Evolutionary conservation across 2,329 filamentous ascomycete species (phyloP).

Genomic region (Xylaria sp.): DNA sequence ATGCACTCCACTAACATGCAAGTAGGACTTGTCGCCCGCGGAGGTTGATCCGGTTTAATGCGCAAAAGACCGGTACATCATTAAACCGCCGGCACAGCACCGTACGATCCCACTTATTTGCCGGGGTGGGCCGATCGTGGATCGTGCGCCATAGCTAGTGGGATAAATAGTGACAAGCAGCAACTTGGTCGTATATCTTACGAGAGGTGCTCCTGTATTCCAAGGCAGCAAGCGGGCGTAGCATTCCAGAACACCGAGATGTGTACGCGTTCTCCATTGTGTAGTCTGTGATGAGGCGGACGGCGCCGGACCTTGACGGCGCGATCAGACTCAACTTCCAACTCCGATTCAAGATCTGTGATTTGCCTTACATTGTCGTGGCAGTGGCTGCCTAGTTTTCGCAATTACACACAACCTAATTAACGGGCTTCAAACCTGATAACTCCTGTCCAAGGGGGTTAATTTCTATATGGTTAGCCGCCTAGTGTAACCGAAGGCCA

Average conservation of each 20-base stretch:
- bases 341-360: neutral
- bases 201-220: neutral
- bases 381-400: neutral
- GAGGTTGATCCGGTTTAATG: neutral
- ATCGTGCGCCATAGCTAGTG: neutral
- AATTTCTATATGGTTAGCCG: neutral
- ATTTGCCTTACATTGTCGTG: neutral
- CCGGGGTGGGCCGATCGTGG: constrained; percentile 20
- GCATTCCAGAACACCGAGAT: neutral
- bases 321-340: constrained; percentile 1
- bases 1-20: neutral
- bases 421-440: neutral
- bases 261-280: neutral
- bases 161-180: neutral
- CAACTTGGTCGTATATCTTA: neutral
- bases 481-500: neutral
- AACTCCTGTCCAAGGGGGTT: neutral
- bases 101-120: constrained; percentile 18
- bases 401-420: neutral
- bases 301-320: constrained; percentile 8
- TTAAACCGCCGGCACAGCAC: constrained; percentile 13
- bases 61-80: constrained; percentile 8
- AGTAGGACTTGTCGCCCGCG: neutral
- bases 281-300: constrained; percentile 21
- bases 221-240: neutral